Conservation (phyloP, 345 rosid species). For the Arabis alpina region DNA sequence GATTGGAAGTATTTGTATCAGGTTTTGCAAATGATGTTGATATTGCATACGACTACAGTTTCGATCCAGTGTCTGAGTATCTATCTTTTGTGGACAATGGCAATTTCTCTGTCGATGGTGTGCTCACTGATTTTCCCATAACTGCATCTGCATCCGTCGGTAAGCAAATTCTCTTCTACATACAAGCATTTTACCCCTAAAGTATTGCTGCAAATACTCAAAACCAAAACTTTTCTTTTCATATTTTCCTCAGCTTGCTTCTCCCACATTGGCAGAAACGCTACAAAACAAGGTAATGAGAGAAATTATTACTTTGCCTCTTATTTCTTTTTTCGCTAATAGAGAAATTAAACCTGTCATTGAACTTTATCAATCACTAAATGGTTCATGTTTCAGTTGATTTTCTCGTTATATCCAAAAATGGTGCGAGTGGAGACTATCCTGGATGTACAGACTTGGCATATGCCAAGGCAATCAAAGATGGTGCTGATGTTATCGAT, state of each 20-base stretch:
- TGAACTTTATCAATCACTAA: slow-evolving; percentile 10
- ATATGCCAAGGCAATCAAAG: slow-evolving; percentile 65
- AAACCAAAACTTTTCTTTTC: not conserved
- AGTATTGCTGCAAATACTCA: not conserved
- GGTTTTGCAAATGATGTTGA: slow-evolving; percentile 74
- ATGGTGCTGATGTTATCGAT: slow-evolving; percentile 77
- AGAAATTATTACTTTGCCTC: not conserved
- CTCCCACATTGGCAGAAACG: slow-evolving; percentile 62
- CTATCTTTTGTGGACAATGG: slow-evolving; percentile 74
- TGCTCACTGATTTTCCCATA: slow-evolving; percentile 85
- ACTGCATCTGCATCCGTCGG: slow-evolving; percentile 76
- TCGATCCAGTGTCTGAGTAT: slow-evolving; percentile 77
- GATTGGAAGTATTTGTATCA: slow-evolving; percentile 76
- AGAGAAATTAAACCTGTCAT: not conserved
- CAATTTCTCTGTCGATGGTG: slow-evolving; percentile 86
- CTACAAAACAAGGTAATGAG: slow-evolving; percentile 54
- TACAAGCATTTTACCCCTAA: not conserved
- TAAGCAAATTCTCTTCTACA: slow-evolving; percentile 38
- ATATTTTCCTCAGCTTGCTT: slow-evolving; percentile 66
- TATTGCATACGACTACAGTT: slow-evolving; percentile 76
- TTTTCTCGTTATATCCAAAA: slow-evolving; percentile 60
- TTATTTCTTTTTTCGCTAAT: not conserved
- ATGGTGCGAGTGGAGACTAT: slow-evolving; percentile 96
- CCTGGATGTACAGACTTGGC: slow-evolving; percentile 88
- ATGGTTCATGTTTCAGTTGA: slow-evolving; percentile 48